Evolutionary conservation across 2,329 filamentous ascomycete species (phyloP).

Genomic region (Tetracladium maxilliforme): DNA sequence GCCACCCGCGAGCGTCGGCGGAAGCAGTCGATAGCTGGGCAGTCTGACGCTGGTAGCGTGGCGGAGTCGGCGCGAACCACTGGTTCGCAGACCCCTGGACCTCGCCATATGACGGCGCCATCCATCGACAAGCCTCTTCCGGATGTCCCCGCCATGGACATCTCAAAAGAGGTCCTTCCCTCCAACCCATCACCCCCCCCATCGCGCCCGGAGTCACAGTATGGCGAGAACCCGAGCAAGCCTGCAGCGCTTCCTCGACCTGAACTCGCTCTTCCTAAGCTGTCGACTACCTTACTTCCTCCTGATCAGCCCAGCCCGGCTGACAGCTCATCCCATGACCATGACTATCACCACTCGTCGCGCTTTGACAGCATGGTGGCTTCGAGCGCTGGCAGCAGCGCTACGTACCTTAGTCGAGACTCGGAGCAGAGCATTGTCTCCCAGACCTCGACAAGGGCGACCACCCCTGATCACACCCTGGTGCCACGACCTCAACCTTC

Average conservation of each 20-base stretch:
- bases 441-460: conserved; percentile 72
- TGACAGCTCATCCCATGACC: too few species aligned
- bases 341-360: conserved; percentile 28
- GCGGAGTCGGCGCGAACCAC: too few species aligned
- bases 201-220: too few species aligned
- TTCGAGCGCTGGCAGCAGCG: conserved; percentile 64
- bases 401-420: conserved; percentile 64
- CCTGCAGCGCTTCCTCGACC: too few species aligned
- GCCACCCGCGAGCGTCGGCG: neutral
- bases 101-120: too few species aligned
- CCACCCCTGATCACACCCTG: conserved; percentile 58
- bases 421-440: conserved; percentile 73
- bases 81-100: conserved; percentile 21
- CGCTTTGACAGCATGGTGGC: conserved; percentile 57
- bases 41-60: conserved; percentile 16
- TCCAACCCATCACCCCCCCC: too few species aligned
- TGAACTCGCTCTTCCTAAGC: too few species aligned
- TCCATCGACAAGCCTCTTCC: conserved; percentile 56
- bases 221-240: too few species aligned
- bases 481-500: conserved; percentile 44
- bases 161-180: too few species aligned
- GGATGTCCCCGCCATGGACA: too few species aligned
- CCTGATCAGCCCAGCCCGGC: too few species aligned
- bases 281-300: too few species aligned
- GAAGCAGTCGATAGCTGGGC: conserved; percentile 13